These are phyloP conservation scores for Posidonia australis DNA, from an alignment of 106 monocot species.

Conservation along the genomic window DNA sequence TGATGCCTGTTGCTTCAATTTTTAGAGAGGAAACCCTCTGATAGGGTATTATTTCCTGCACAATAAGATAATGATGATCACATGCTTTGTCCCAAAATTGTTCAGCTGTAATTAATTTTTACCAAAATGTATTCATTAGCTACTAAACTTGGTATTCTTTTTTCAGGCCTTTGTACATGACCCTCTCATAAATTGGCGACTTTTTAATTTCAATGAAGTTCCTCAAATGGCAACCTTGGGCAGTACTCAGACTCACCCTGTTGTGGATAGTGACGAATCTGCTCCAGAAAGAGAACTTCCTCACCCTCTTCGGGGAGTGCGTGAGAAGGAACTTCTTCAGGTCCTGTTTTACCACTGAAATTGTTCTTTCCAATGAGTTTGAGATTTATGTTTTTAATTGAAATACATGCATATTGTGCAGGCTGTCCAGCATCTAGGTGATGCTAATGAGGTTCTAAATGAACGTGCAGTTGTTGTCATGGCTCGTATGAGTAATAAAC, in stretches of 20 bases:
- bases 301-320: constrained; percentile 80
- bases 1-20: neutral
- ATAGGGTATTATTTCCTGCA: too few relatives aligned
- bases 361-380: neutral
- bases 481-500: constrained; percentile 90
- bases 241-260: constrained; percentile 43
- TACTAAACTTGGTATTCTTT: neutral
- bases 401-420: constrained; percentile 5
- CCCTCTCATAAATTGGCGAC: constrained; percentile 94
- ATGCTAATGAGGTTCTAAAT: constrained; percentile 90
- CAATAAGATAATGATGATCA: too few relatives aligned
- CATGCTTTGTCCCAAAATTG: too few relatives aligned
- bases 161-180: constrained; percentile 98
- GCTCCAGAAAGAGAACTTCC: constrained; percentile 40
- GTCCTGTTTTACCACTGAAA: constrained; percentile 17
- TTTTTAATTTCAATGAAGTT: constrained; percentile 98
- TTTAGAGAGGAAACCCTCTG: neutral
- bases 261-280: constrained; percentile 64
- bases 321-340: constrained; percentile 86
- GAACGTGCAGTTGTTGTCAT: constrained; percentile 82
- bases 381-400: too few relatives aligned
- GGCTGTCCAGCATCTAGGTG: constrained; percentile 91
- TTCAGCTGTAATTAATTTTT: too few relatives aligned
- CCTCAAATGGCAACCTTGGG: constrained; percentile 72
- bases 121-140: too few relatives aligned